phyloP scores from a whole-genome alignment of 345 rosid species.

The Murraya paniculata region DNA sequence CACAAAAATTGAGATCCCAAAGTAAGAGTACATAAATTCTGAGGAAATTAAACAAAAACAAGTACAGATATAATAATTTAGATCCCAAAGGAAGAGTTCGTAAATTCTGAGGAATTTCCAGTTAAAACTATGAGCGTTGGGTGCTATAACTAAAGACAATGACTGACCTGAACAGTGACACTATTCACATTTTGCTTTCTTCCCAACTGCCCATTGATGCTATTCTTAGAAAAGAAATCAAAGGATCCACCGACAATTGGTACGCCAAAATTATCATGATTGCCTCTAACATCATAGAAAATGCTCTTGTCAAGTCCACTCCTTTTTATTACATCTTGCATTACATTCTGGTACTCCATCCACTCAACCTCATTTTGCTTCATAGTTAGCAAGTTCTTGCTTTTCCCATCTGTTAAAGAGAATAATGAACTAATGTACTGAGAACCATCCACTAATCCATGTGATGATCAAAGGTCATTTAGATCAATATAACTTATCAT shows the following conservation, averaged over 20 bases:
- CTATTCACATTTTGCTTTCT: conserved; percentile 56
- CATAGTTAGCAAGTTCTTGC: conserved; percentile 75
- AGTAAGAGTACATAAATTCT: background rate
- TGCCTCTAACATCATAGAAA: conserved; percentile 92
- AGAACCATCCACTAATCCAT: background rate
- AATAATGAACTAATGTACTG: conserved; percentile 11
- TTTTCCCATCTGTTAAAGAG: conserved; percentile 71
- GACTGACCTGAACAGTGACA: conserved; percentile 70
- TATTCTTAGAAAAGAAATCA: conserved; percentile 84
- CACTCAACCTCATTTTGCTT: conserved; percentile 86
- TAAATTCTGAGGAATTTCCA: background rate
- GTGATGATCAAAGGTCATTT: background rate
- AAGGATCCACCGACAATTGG: conserved; percentile 51
- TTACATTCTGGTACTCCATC: conserved; percentile 69
- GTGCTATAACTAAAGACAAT: background rate
- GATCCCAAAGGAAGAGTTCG: background rate
- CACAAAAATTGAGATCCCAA: background rate
- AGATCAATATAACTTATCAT: conserved; percentile 3
- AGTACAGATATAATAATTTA: no score
- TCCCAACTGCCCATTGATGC: conserved; percentile 71
- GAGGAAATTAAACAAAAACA: background rate
- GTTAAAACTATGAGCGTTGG: background rate
- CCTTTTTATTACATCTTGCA: conserved; percentile 58
- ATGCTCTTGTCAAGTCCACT: conserved; percentile 69
- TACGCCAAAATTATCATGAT: conserved; percentile 93